Base-by-base conservation (phyloP, 495 filamentous ascomycete genomes). In the Podospora anserina region DNA sequence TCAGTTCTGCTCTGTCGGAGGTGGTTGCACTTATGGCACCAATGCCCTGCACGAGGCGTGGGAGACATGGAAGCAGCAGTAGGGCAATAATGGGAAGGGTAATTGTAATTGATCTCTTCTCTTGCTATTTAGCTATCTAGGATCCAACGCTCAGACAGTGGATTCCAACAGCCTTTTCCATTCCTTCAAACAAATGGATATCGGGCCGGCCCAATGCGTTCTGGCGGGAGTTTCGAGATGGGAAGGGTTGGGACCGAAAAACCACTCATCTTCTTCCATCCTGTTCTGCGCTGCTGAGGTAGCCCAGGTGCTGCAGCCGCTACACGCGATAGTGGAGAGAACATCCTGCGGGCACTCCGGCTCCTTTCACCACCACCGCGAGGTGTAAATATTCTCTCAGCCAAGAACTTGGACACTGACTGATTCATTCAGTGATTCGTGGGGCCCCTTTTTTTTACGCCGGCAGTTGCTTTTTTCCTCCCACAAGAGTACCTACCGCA, bases 71-170 rank as follows among this genome's bases (percentile, higher is more conserved):
- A 49, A 49, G 39, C 39, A 49, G 34, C 30, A 32, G 30, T 7
- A 32, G 20, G n/a, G 58, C 27, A 23, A 23, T 23, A 23, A 5
- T 60, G 58, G 19, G n/a, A 13, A 23, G 58, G 15, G 63, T 68
- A 30, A 56, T 61, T 62, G 60, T 23, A 1, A 23, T 23, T 23
- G 20, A 23, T 23, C 23, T 23, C 23, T 23, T 23, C 23, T 23
- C 23, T 23, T 23, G 23, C 23, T 23, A 23, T 23, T 23, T 23
- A 23, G 23, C 23, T 23, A 23, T 23, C 58, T 44, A 30, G 26
- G 2, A 54, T 54, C n/a, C 27, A 72, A 72, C 69, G 71, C 71
- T 75, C 73, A 61, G 71, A 68, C 71, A 70, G 71, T 66, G 68
- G 64, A 63, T 62, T 71, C 64, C 66, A 60, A 66, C 64, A 30